These are phyloP conservation scores for Neurospora tetraspora DNA, from an alignment of 495 filamentous ascomycete genomes.

Conservation along the genomic window DNA sequence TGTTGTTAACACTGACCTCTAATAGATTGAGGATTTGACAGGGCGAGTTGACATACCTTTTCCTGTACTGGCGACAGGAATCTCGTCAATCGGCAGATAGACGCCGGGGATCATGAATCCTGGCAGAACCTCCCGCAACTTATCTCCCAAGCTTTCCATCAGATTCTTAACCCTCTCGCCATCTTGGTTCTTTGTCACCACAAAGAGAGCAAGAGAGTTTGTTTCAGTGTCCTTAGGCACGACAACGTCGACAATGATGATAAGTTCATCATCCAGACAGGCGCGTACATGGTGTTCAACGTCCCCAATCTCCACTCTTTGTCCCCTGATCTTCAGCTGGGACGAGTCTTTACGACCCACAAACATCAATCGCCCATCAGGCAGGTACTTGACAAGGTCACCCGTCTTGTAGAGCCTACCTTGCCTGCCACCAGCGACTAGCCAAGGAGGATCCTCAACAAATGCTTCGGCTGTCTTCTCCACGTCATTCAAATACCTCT, in stretches of 20 bases:
- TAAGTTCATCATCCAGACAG: background rate
- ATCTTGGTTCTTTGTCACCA: background rate
- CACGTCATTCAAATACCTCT: slow-evolving; percentile 64
- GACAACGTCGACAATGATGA: background rate
- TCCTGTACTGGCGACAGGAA: background rate
- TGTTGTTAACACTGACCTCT: background rate
- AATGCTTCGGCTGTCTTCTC: slow-evolving; percentile 49
- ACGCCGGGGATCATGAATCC: background rate
- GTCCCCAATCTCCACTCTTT: slow-evolving; percentile 35
- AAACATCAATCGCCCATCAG: slow-evolving; percentile 40
- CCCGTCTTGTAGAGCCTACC: slow-evolving; percentile 48
- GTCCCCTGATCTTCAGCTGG: slow-evolving; percentile 32
- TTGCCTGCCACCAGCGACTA: background rate
- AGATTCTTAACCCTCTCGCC: background rate
- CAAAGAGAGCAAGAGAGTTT: background rate
- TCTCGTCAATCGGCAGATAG: background rate
- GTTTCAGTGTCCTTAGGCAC: background rate
- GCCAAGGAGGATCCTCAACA: slow-evolving; percentile 15
- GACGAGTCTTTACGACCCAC: slow-evolving; percentile 26
- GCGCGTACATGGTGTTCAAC: slow-evolving; percentile 39
- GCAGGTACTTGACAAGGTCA: slow-evolving; percentile 46
- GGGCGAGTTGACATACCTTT: background rate
- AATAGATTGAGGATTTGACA: background rate
- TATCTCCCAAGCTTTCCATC: background rate
- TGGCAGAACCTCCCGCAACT: background rate